Base-by-base conservation (phyloP, 495 filamentous ascomycete genomes). In the Talaromyces thailandensis region DNA sequence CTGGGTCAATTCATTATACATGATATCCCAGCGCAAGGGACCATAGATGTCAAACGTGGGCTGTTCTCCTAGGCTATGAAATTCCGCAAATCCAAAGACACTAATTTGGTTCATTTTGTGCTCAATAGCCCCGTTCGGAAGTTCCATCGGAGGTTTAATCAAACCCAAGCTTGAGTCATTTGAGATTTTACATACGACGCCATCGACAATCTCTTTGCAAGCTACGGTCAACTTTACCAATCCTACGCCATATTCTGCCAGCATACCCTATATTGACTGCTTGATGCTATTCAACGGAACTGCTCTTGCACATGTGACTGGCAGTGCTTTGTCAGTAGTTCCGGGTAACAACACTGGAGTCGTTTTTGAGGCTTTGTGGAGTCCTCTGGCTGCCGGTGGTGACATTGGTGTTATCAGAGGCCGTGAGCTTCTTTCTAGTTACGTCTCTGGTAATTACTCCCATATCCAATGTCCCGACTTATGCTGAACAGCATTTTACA, bases 31-130 rank as follows among this genome's bases (percentile, higher is more conserved):
- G 90, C 90, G 5, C 81, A 93, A 74, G 93, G 94, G 48, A 82
- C 86, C 65, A 84, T 98, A 52, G 86, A 86, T 68, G 84, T 98
- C 70, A 94, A 96, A 81, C 89, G 92, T 93, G 76, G 84, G 84
- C 87, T 73, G 60, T 71, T 71, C 67, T 31, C 58, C 55, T 40
- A 56, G 26, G n/a, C 23, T 60, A 21, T 29, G 4, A 21, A 32
- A 61, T n/a, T 64, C 63, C 32, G 48, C 56, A 56, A 56, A 48
- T 57, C 29, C 43, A 68, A 66, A 65, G 51, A 69, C 55, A 32
- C 55, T 57, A 57, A 57, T 57, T 31, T 35, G 14, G 26, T 21
- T 32, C n/a, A n/a, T 57, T 28, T 57, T 35, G 12, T 26, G 21
- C 32, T 63, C 35, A 31, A 60, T 76, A 75, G 72, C 70, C 52